These are phyloP conservation scores for Leptosphaerulina australis DNA, from an alignment of 2,329 filamentous ascomycete species.

Conservation along the genomic window DNA sequence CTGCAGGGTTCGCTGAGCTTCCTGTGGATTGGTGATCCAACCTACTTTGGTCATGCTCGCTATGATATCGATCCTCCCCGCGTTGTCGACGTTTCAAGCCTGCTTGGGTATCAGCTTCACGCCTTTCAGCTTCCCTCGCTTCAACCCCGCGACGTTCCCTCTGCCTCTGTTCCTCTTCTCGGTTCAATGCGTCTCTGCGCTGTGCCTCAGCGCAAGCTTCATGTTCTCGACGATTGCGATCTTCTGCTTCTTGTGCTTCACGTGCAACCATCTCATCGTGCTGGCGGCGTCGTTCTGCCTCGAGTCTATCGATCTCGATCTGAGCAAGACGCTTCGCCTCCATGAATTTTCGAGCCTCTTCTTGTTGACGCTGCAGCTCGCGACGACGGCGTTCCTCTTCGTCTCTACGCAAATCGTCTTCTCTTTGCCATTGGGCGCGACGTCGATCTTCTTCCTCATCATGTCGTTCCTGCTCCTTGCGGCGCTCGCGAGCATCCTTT, in stretches of 20 bases:
- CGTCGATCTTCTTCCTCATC: conserved; percentile 38
- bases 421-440: conserved; percentile 28
- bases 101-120: conserved; percentile 39
- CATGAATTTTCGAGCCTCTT: conserved; percentile 36
- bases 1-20: conserved; percentile 37
- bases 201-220: conserved; percentile 36
- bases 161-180: conserved; percentile 33
- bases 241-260: conserved; percentile 36
- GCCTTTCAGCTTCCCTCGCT: conserved; percentile 30
- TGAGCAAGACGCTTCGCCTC: conserved; percentile 38
- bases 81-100: conserved; percentile 34
- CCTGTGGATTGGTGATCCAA: conserved; percentile 41
- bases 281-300: conserved; percentile 35
- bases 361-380: conserved; percentile 38
- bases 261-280: conserved; percentile 34
- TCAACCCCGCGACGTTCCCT: conserved; percentile 37
- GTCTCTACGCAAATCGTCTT: conserved; percentile 26
- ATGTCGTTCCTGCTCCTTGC: conserved; percentile 31
- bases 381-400: conserved; percentile 28
- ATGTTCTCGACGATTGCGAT: conserved; percentile 41
- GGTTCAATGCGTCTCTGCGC: conserved; percentile 39
- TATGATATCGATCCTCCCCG: conserved; percentile 36
- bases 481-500: conserved; percentile 52
- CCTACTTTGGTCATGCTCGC: conserved; percentile 29
- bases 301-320: conserved; percentile 35